A percentile compares a stretch with the other conserved stretches of the same genome.
phyloP scores from a whole-genome alignment of 306 rosid genomes.

The Fragaria ananassa region DNA sequence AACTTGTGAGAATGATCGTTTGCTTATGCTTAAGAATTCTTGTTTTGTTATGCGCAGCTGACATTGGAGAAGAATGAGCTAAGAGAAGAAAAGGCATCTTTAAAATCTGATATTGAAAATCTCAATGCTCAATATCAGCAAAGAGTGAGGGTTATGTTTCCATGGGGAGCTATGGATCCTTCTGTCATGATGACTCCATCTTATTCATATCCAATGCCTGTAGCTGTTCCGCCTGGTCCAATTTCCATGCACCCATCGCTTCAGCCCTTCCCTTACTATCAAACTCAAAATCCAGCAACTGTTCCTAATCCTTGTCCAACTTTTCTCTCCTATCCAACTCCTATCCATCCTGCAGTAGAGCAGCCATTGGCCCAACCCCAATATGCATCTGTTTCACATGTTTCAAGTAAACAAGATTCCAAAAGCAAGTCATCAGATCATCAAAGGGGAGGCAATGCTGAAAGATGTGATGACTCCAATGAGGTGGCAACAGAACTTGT shows the following conservation, averaged over 20 bases:
- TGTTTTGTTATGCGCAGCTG: slow-evolving; percentile 56
- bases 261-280: slow-evolving; percentile 72
- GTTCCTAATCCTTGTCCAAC: slow-evolving; percentile 65
- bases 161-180: slow-evolving; percentile 81
- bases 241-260: slow-evolving; percentile 70
- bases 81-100: slow-evolving; percentile 74
- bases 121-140: slow-evolving; percentile 74
- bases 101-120: slow-evolving; percentile 70
- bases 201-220: slow-evolving; percentile 68
- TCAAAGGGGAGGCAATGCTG: slow-evolving; percentile 40
- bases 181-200: slow-evolving; percentile 65
- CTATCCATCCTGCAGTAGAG: slow-evolving; percentile 48
- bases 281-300: slow-evolving; percentile 56
- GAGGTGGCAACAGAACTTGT: slow-evolving; percentile 92
- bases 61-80: slow-evolving; percentile 88
- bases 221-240: slow-evolving; percentile 66
- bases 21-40: slow-evolving; percentile 27
- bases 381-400: slow-evolving; percentile 46
- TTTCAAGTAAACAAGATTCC: slow-evolving; percentile 53
- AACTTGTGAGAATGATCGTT: slow-evolving; percentile 9
- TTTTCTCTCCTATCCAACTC: slow-evolving; percentile 57
- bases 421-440: slow-evolving; percentile 51
- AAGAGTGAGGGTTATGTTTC: slow-evolving; percentile 66
- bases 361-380: slow-evolving; percentile 41
- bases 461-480: slow-evolving; percentile 50